Evolutionary conservation across 2,329 filamentous ascomycete genomes (phyloP), one percentile per base, ranked within the genome.

Genomic region (Fusarium succisae): DNA sequence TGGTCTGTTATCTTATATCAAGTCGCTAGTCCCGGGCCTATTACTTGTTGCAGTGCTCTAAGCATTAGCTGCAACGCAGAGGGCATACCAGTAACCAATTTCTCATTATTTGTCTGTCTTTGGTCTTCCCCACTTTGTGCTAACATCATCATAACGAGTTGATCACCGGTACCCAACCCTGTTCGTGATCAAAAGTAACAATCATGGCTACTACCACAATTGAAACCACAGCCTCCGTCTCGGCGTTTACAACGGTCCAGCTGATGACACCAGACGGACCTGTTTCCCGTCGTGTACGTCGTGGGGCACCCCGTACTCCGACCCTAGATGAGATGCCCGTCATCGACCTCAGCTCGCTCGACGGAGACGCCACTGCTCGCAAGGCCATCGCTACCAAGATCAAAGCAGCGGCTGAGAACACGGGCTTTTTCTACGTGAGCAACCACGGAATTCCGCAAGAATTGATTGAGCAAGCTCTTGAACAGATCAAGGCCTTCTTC

Each of bases 201-300:
- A 39, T 2, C 7, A 66, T 66, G 62, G 12, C 50, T 32, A 59
- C 44, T 0, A 59, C 43, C 8, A 51, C 32, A 17, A 9, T 51
- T 5, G 37, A 66, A 4, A 24, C 26, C 4, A 20, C 37, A 17
- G 30, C 43, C 11, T 30, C 50, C 7, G 13, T n/a, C 24, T 20
- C 41, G 14, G 24, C 35, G 26, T 66, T 28, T 3, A 66, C 64
- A 39, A 66, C 64, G 4, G 61, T 66, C 8, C 64, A 66, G 30
- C 38, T 66, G 6, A 20, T 66, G 20, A 66, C 64, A 35, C 64
- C 64, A 1, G 13, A 66, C 38, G 64, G 64, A 3, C 61, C 38
- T 24, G 64, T 66, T 39, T 58, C 30, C 38, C 61, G 64, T 3
- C 64, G 64, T n/a, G 64, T 66, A 10, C 64, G 64, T 8, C 44